Base-by-base conservation (phyloP, 2,329 filamentous ascomycete genomes). In the Hypoxylon sp. region DNA sequence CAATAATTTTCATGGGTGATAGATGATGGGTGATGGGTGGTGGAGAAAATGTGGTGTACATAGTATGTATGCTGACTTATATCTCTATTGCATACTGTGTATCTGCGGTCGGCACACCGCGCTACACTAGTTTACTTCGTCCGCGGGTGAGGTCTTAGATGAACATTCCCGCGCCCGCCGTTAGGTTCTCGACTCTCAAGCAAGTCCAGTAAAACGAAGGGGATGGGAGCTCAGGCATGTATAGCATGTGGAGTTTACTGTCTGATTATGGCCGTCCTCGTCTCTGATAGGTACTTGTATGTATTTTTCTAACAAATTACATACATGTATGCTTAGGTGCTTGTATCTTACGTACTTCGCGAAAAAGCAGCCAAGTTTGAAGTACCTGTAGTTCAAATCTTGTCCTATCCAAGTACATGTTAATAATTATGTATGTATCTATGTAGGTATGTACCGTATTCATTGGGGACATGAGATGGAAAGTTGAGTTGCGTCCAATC, bases 11-110 rank as follows among this genome's bases (percentile, higher is more conserved):
- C 19, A 22, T 22, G 19, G 19, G 19, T 22, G 19, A 22, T 22
- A 3, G 19, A 22, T 22, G 19, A 31, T 31, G 29, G 29, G 26
- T 26, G 26, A 44, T 44, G 39, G 17, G 14, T 29, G 55, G 55
- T 59, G 55, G 55, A 50, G 55, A 50, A 50, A 46, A 46, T 33
- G 55, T 22, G 19, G 42, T 57, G 54, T 57, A 57, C 54, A 57
- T 47, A 57, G 54, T 44, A 22, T 22, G 39, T 44, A 44, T 44
- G 17, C 8, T 47, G 54, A 29, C 39, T 55, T 55, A 44, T 24
- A 35, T 44, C 26, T 13, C 13, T 35, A 11, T 14, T 14, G 2
- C n/a, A 47, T 35, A 57, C 54, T 57, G 54, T 57, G 26, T 57
- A 10, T 57, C 24, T 24, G 39, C 19, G 46, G 44, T 48, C 35